Conservation (phyloP, 768 basidiomycete species). For the Auriscalpium microsporum region DNA sequence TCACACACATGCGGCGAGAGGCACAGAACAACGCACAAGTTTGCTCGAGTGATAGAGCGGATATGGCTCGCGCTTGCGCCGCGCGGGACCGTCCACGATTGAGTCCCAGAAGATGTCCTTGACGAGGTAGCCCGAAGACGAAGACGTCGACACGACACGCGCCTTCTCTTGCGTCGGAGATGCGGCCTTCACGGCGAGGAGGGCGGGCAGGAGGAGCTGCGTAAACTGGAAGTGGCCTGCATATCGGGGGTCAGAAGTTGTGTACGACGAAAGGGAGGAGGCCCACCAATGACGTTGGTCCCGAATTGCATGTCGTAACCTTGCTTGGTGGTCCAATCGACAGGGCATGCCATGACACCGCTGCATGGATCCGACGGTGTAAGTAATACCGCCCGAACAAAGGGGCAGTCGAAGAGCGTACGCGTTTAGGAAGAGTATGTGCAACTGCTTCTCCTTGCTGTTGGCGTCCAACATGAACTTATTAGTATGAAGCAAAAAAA, state of each 20-base stretch:
- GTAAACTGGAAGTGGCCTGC: conserved; percentile 57
- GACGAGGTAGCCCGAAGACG: conserved; percentile 28
- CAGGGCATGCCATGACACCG: conserved; percentile 38
- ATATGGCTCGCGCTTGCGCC: conserved; percentile 10
- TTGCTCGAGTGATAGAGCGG: conserved; percentile 30
- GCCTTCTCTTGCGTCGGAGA: conserved; percentile 31
- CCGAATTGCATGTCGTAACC: conserved; percentile 54
- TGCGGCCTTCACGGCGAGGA: conserved; percentile 31
- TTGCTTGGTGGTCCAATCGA: conserved; percentile 32
- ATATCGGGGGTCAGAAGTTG: neutral
- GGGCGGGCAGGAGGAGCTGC: conserved; percentile 39
- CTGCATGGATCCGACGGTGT: conserved; percentile 17
- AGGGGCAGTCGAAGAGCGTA: conserved; percentile 19
- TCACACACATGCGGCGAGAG: no score
- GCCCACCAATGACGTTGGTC: conserved; percentile 43
- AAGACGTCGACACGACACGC: conserved; percentile 42
- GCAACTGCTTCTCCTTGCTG: conserved; percentile 36
- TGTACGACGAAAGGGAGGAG: neutral
- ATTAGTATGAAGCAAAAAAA: no score
- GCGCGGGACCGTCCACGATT: conserved; percentile 20
- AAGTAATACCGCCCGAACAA: neutral
- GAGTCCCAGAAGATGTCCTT: conserved; percentile 31
- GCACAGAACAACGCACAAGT: conserved; percentile 28
- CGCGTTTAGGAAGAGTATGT: conserved; percentile 46
- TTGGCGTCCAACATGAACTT: neutral